These are phyloP conservation scores for Pseudozyma sp. DNA, from an alignment of 1,284 basidiomycete species.

Conservation along the genomic window DNA sequence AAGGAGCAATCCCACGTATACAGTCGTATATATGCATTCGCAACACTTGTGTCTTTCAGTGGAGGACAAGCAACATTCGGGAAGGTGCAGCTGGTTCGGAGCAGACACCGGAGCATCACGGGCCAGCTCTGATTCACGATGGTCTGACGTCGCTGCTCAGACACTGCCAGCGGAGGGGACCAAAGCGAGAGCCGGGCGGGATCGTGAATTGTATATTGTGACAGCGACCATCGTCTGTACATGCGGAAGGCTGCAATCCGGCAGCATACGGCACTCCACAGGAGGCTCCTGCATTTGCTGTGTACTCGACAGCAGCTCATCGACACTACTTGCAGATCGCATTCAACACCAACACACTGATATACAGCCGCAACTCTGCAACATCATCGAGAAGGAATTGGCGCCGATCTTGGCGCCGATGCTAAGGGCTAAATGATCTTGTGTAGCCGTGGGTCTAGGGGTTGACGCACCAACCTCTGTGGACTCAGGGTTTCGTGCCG, in stretches of 20 bases:
- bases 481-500: conserved; percentile 13
- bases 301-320: neutral
- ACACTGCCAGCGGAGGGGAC: neutral
- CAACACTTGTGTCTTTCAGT: conserved; percentile 31
- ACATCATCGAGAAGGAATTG: neutral
- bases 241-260: neutral
- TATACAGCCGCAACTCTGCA: neutral
- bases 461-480: conserved; percentile 15
- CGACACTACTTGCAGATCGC: conserved; percentile 4
- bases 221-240: neutral
- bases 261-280: neutral
- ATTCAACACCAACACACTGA: conserved; percentile 1
- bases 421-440: neutral
- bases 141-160: conserved; percentile 13
- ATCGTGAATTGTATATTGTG: conserved; percentile 1
- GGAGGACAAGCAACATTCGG: conserved; percentile 1
- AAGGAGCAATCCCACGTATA: neutral
- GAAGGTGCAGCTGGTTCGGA: neutral
- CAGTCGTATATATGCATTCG: conserved; percentile 44
- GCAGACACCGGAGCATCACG: conserved; percentile 35
- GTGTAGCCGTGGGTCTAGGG: conserved; percentile 14
- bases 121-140: neutral
- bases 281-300: neutral
- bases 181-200: conserved; percentile 2
- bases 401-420: conserved; percentile 20